These are phyloP conservation scores for Aquilaria malaccensis DNA, from an alignment of 345 rosid species.

Conservation along the genomic window DNA sequence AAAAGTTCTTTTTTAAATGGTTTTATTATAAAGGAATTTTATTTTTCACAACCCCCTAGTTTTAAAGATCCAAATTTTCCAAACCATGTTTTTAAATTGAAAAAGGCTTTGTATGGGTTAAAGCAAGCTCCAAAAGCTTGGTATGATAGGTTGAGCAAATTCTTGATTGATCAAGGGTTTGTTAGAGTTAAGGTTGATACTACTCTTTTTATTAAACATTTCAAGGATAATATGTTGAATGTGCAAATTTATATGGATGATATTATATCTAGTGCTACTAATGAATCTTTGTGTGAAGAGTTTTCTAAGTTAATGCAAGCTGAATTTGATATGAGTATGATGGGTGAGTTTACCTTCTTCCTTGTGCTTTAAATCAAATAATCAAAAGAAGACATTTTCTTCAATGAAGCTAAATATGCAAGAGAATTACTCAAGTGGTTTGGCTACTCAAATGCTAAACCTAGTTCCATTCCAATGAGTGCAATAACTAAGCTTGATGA, in stretches of 20 bases:
- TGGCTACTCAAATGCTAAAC: too few relatives aligned
- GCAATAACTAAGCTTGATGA: background rate
- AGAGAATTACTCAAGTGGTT: background rate
- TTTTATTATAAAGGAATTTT: slow-evolving; percentile 7
- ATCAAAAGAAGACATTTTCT: background rate
- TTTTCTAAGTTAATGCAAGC: background rate
- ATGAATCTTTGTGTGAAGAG: background rate
- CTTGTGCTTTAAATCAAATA: background rate
- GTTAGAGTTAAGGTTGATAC: slow-evolving; percentile 1
- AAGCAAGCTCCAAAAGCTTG: too few relatives aligned
- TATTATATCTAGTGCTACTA: slow-evolving; percentile 4
- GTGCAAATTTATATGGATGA: background rate
- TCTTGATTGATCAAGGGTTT: background rate
- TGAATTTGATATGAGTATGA: slow-evolving; percentile 5
- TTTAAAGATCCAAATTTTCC: background rate
- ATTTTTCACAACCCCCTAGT: slow-evolving; percentile 3
- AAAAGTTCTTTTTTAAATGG: slow-evolving; percentile 9
- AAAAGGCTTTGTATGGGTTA: too few relatives aligned
- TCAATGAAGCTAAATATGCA: background rate
- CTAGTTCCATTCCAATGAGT: background rate
- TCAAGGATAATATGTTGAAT: background rate
- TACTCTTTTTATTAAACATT: background rate
- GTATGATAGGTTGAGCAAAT: too few relatives aligned
- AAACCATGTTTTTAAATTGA: too few relatives aligned
- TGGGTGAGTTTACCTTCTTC: background rate